phyloP scores from a whole-genome alignment of 768 basidiomycete genomes.

The Leccinum incarnatum region DNA sequence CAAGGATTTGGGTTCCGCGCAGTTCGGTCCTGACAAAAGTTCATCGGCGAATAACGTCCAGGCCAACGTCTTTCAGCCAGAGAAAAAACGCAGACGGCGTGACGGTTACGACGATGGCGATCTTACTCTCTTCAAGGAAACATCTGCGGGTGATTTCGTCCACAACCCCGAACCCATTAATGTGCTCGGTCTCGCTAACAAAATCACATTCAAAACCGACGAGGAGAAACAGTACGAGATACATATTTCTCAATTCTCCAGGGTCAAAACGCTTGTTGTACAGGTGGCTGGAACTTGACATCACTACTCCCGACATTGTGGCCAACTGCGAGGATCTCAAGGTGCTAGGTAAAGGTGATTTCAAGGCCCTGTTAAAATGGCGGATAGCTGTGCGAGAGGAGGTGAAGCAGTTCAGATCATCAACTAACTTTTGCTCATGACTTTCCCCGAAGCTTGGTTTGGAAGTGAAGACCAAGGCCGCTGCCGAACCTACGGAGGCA shows the following conservation, averaged over 20 bases:
- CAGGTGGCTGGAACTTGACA: conserved; percentile 70
- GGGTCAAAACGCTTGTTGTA: conserved; percentile 4
- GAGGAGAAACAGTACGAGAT: conserved; percentile 76
- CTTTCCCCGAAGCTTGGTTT: conserved; percentile 62
- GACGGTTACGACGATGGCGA: conserved; percentile 96
- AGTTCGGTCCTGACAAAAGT: conserved; percentile 47
- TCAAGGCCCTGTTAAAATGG: conserved; percentile 93
- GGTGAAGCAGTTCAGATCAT: conserved; percentile 37
- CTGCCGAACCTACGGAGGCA: conserved; percentile 73
- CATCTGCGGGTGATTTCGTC: conserved; percentile 71
- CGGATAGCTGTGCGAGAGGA: conserved; percentile 83
- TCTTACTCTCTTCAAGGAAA: conserved; percentile 81
- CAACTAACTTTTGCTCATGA: conserved; percentile 4
- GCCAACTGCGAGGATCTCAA: conserved; percentile 90
- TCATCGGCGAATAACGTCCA: conserved; percentile 64
- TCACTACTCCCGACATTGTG: conserved; percentile 78
- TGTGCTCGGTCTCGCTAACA: conserved; percentile 74
- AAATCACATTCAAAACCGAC: conserved; percentile 71
- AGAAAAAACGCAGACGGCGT: conserved; percentile 90
- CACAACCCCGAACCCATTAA: conserved; percentile 67
- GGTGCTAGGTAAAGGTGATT: conserved; percentile 96
- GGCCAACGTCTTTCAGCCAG: conserved; percentile 94
- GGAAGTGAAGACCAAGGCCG: conserved; percentile 72
- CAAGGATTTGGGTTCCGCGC: conserved; percentile 70
- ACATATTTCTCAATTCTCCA: not conserved